Evolutionary conservation across 208 protist species (phyloP), one percentile per base, ranked within the genome.

Genomic region (Trypanosoma boissoni): DNA sequence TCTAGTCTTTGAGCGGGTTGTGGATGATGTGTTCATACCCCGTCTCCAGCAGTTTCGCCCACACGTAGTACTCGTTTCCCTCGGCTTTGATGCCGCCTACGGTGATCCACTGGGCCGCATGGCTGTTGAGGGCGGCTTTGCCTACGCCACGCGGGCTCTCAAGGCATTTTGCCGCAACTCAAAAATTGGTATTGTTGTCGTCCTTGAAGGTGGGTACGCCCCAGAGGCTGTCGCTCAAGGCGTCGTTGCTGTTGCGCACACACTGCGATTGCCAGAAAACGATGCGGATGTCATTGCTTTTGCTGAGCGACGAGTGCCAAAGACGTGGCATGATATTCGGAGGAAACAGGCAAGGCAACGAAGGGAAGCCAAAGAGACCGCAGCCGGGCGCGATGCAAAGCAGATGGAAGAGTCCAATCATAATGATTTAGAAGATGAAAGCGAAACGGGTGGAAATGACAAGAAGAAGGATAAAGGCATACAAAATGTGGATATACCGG

Each of bases 81-180:
- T 90, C 12, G 94, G 94, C 2, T 95, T 95, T 53, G 95, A 97
- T 64, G 90, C 92, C 0, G 91, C 87, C 1, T 88, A 94, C 44
- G 92, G 91, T 5, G 92, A 97, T 65, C 88, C 88, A 31, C 61
- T 95, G 20, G 88, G 88, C 9, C 69, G 75, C 29, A 90, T 91
- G 85, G 80, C 81, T 2, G 85, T 95, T 2, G 84, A 91, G 41
- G 71, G 80, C 39, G 88, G 88, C 6, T 95, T 91, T 57, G 72
- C 79, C 1, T 66, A 65, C 6, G 55, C 65, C 6, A 52, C 85
- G 37, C 56, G 66, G 28, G 57, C 55, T 45, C 41, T 93, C 6
- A 88, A 87, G 64, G 39, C 44, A 27, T 85, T 84, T 64, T 93
- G 86, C 58, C 46, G 58, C 23, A 27, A 70, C 24, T 57, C 72